Percentiles rank a stretch among this genome's conserved stretches.
phyloP scores from a whole-genome alignment of 2,329 filamentous ascomycete genomes.

The Paraphaeosphaeria minitans region DNA sequence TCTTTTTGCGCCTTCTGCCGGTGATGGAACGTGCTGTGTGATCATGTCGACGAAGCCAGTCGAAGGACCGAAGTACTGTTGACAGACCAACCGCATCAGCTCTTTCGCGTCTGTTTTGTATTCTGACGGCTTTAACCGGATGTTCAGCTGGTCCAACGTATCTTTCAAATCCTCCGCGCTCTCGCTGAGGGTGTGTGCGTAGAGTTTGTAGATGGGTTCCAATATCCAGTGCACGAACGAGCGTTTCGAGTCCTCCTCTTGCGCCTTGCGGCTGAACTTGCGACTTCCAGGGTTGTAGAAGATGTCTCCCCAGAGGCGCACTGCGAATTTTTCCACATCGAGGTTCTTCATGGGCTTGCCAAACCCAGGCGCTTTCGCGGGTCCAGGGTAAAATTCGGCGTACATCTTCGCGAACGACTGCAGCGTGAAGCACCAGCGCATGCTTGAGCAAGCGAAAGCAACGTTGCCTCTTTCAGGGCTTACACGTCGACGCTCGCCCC shows the following conservation, averaged over 20 bases:
- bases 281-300: conserved; percentile 92
- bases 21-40: conserved; percentile 85
- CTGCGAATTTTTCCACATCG: conserved; percentile 80
- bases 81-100: conserved; percentile 85
- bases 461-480: conserved; percentile 98
- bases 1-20: conserved; percentile 74
- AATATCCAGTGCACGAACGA: conserved; percentile 94
- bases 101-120: conserved; percentile 89
- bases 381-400: conserved; percentile 78
- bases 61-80: conserved; percentile 92
- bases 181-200: conserved; percentile 91
- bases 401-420: conserved; percentile 97
- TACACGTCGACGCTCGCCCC: conserved; percentile 77
- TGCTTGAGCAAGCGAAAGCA: conserved; percentile 89
- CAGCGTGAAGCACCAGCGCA: conserved; percentile 97
- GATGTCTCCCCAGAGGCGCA: conserved; percentile 91
- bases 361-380: conserved; percentile 38
- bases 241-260: conserved; percentile 79
- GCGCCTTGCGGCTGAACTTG: conserved; percentile 85
- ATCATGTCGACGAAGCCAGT: conserved; percentile 96
- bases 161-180: conserved; percentile 81
- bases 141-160: conserved; percentile 79
- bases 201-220: conserved; percentile 97
- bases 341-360: conserved; percentile 52
- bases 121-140: conserved; percentile 87